Conservation (phyloP, 495 filamentous ascomycete genomes). For the Penicillium dipodomyicola region DNA sequence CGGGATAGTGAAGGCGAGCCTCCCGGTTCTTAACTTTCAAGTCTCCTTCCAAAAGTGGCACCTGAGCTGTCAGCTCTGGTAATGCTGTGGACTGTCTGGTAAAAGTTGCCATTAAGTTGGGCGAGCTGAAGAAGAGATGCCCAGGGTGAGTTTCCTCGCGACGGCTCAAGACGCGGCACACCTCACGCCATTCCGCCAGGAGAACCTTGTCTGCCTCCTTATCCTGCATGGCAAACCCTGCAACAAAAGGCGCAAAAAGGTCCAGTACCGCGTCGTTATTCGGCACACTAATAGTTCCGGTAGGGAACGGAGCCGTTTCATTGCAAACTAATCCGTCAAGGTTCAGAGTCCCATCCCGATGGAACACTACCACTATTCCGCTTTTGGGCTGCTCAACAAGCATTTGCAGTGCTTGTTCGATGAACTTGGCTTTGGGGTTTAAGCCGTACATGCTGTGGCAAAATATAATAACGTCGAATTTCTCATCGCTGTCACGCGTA, state of each 20-base stretch:
- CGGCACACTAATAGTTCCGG: conserved; percentile 45
- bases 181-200: conserved; percentile 46
- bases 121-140: conserved; percentile 52
- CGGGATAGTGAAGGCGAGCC: conserved; percentile 46
- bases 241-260: conserved; percentile 52
- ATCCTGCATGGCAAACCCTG: conserved; percentile 46
- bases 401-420: conserved; percentile 51
- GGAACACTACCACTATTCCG: conserved; percentile 55
- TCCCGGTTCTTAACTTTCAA: conserved; percentile 52
- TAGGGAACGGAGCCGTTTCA: conserved; percentile 51
- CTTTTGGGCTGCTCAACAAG: conserved; percentile 46
- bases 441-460: conserved; percentile 67
- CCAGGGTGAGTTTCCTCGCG: conserved; percentile 38
- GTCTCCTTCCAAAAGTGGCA: conserved; percentile 40
- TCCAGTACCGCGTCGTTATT: conserved; percentile 52
- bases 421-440: conserved; percentile 47
- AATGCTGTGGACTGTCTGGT: conserved; percentile 48
- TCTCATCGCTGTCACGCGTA: conserved; percentile 27
- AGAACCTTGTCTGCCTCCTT: conserved; percentile 34
- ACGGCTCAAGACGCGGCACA: conserved; percentile 52
- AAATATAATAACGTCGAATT: conserved; percentile 58
- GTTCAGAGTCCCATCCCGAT: conserved; percentile 46
- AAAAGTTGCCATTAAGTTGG: conserved; percentile 53
- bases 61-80: conserved; percentile 46
- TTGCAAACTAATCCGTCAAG: conserved; percentile 53